Conservation (phyloP, 495 filamentous ascomycete species). For the Cetradonia linearis region DNA sequence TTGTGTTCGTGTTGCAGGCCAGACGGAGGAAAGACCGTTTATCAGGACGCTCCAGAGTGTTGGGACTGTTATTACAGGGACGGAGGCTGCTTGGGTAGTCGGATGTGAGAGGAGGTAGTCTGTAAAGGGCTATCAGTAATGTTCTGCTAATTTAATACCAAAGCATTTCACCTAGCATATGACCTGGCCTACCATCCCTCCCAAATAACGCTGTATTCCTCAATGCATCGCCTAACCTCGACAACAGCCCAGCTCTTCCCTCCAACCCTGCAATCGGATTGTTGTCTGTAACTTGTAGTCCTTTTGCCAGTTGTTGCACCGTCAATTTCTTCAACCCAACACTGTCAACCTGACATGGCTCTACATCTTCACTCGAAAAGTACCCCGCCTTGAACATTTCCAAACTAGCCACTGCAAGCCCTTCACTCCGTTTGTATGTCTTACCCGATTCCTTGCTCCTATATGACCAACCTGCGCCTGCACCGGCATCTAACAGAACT, state of each 20-base stretch:
- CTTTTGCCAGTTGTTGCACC: conserved; percentile 61
- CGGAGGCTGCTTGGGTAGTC: conserved; percentile 72
- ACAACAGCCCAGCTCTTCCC: conserved; percentile 71
- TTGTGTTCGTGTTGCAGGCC: conserved; percentile 79
- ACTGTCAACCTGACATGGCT: conserved; percentile 85
- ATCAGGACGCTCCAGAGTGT: conserved; percentile 86
- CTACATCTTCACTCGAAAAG: conserved; percentile 71
- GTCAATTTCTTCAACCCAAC: conserved; percentile 67
- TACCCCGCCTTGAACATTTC: conserved; percentile 97
- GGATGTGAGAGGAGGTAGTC: conserved; percentile 91
- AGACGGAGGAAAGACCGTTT: conserved; percentile 76
- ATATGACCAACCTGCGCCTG: conserved; percentile 64
- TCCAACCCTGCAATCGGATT: conserved; percentile 85
- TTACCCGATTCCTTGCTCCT: conserved; percentile 83
- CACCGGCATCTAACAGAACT: conserved; percentile 58
- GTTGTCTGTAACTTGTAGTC: conserved; percentile 68
- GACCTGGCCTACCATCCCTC: conserved; percentile 73
- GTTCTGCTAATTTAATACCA: conserved; percentile 3
- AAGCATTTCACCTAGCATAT: conserved; percentile 71
- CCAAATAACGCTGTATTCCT: conserved; percentile 81
- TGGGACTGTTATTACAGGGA: conserved; percentile 80
- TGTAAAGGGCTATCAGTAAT: conserved; percentile 28
- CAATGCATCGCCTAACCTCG: conserved; percentile 65
- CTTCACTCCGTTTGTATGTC: conserved; percentile 77
- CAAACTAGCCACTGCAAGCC: conserved; percentile 82